Percentiles rank a stretch among this genome's conserved stretches.
Conservation (phyloP, 768 basidiomycete species). For the Leucocoprinus sp. region DNA sequence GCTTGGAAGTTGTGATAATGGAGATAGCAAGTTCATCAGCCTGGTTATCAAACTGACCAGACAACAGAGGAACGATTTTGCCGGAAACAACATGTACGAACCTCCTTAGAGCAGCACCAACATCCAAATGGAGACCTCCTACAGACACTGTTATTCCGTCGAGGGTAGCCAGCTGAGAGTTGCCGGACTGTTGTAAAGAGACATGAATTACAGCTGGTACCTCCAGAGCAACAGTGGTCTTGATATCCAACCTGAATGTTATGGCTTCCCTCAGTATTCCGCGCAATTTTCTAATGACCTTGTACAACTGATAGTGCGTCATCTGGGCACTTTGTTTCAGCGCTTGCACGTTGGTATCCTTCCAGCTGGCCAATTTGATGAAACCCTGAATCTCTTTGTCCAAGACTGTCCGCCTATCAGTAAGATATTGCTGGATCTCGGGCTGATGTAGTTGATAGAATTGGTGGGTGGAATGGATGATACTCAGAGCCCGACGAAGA, state of each 20-base stretch:
- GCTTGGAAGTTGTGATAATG: slow-evolving; percentile 54
- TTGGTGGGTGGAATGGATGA: slow-evolving; percentile 52
- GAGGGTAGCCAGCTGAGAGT: background rate
- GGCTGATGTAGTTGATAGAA: slow-evolving; percentile 59
- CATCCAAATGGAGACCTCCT: slow-evolving; percentile 34
- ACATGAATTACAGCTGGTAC: slow-evolving; percentile 14
- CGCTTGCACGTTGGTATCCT: slow-evolving; percentile 91
- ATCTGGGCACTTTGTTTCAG: slow-evolving; percentile 84
- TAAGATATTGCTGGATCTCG: slow-evolving; percentile 39
- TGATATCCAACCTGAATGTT: slow-evolving; percentile 28
- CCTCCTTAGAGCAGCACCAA: slow-evolving; percentile 40
- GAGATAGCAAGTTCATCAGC: slow-evolving; percentile 52
- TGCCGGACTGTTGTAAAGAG: background rate
- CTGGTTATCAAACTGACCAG: slow-evolving; percentile 27
- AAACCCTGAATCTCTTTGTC: slow-evolving; percentile 80
- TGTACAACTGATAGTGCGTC: slow-evolving; percentile 89
- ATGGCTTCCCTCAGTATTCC: slow-evolving; percentile 76
- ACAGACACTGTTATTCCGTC: background rate
- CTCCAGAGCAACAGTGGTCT: slow-evolving; percentile 30
- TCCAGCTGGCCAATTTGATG: slow-evolving; percentile 97
- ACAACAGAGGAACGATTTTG: slow-evolving; percentile 35
- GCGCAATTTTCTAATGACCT: slow-evolving; percentile 86
- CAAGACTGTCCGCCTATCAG: slow-evolving; percentile 45
- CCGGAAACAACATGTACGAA: slow-evolving; percentile 38
- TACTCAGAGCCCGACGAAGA: slow-evolving; percentile 41